phyloP scores from a whole-genome alignment of 306 rosid genomes.

The Sechiopsis laciniata region DNA sequence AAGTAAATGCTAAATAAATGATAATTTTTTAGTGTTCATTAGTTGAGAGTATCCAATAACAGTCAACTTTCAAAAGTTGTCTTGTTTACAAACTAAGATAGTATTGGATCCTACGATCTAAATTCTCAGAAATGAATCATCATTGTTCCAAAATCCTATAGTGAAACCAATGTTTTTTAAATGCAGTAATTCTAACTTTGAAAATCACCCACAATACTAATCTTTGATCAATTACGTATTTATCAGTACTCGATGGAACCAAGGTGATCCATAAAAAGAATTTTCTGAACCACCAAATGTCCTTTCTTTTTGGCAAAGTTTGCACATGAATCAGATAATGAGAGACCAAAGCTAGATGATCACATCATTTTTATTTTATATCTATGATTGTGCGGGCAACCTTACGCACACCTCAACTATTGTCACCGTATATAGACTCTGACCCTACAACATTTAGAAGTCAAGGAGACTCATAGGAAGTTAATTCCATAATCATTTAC shows the following conservation, averaged over 20 bases:
- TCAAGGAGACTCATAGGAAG: too few relatives aligned
- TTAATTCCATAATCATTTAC: too few relatives aligned
- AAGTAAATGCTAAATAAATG: background rate
- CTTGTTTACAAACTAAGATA: background rate
- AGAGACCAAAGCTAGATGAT: background rate
- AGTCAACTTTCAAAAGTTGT: background rate
- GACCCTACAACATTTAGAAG: too few relatives aligned
- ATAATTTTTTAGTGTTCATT: background rate
- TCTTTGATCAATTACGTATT: background rate
- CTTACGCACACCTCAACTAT: too few relatives aligned
- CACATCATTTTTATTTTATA: too few relatives aligned
- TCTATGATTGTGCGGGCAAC: too few relatives aligned
- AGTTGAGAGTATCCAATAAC: background rate
- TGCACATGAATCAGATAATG: background rate
- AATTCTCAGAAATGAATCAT: background rate
- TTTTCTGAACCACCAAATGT: background rate
- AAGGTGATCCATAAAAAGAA: background rate
- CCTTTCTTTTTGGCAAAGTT: background rate
- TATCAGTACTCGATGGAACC: background rate
- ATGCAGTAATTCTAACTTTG: background rate
- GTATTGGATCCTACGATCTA: background rate
- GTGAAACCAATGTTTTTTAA: conserved; percentile 2
- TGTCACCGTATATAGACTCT: too few relatives aligned
- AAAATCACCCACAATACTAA: conserved; percentile 9
- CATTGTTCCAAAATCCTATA: background rate